Percentiles rank a stretch among this genome's conserved stretches.
Conservation (phyloP, 495 filamentous ascomycete genomes). For the Diplogelasinospora grovesii region DNA sequence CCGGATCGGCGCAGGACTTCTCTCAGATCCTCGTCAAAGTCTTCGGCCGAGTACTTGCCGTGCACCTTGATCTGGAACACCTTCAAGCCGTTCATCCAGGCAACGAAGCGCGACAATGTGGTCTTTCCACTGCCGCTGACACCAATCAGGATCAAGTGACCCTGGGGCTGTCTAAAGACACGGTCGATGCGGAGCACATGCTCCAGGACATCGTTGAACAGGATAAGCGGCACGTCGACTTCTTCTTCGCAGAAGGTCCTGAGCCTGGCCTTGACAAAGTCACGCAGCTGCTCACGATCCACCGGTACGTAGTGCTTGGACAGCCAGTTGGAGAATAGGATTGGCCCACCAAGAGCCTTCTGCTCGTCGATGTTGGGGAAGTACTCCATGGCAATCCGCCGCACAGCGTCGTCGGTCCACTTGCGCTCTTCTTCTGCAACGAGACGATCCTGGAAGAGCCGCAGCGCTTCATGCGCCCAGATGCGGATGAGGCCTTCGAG, state of each 20-base stretch:
- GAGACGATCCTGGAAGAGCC: constrained; percentile 93
- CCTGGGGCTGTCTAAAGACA: constrained; percentile 96
- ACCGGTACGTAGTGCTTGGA: constrained; percentile 98
- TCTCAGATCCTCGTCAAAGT: constrained; percentile 95
- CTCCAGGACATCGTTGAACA: constrained; percentile 97
- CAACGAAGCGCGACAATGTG: constrained; percentile 92
- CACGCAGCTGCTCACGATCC: constrained; percentile 84
- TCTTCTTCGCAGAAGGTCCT: constrained; percentile 99
- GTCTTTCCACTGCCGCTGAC: constrained; percentile 98
- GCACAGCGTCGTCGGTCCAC: constrained; percentile 85
- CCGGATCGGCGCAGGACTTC: constrained; percentile 89
- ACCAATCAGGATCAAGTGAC: constrained; percentile 95
- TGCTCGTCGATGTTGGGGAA: constrained; percentile 90
- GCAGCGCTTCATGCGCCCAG: constrained; percentile 95
- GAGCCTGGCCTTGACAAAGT: constrained; percentile 94
- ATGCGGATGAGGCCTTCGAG: constrained; percentile 92
- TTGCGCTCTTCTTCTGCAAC: constrained; percentile 89
- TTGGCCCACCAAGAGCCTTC: constrained; percentile 85
- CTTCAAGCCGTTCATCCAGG: constrained; percentile 99
- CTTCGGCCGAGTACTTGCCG: constrained; percentile 94
- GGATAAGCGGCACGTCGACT: constrained; percentile 91
- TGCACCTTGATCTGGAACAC: constrained; percentile 99
- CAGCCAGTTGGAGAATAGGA: constrained; percentile 98
- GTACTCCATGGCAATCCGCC: constrained; percentile 76
- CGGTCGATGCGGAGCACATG: constrained; percentile 97